These are phyloP conservation scores for Testicularia cyperi DNA, from an alignment of 1,284 basidiomycete species.

Conservation along the genomic window DNA sequence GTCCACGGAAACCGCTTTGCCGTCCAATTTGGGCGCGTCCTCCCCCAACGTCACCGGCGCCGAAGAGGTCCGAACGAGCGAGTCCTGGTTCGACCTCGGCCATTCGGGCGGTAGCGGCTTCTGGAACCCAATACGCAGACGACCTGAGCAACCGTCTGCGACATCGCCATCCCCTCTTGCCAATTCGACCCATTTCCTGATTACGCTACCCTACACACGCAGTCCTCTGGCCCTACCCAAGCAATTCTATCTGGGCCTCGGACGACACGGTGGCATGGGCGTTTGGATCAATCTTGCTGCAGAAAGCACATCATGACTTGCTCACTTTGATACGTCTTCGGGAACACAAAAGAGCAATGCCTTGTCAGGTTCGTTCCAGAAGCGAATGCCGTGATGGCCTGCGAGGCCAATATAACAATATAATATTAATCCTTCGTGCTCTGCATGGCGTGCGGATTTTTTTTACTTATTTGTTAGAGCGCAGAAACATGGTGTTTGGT, in stretches of 20 bases:
- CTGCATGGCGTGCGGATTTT: too few species aligned
- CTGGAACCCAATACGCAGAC: constrained; percentile 12
- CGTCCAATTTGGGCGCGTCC: neutral
- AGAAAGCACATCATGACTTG: neutral
- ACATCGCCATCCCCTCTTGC: neutral
- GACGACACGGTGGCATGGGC: constrained; percentile 24
- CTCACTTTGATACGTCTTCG: too few species aligned
- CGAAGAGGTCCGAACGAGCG: constrained; percentile 8
- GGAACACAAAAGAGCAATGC: neutral
- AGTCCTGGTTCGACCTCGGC: constrained; percentile 25
- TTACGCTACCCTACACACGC: constrained; percentile 10
- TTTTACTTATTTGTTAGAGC: too few species aligned
- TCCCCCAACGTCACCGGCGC: neutral
- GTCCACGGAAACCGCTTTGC: too few species aligned
- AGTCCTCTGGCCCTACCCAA: constrained; percentile 15
- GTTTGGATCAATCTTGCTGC: constrained; percentile 26
- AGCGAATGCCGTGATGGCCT: too few species aligned
- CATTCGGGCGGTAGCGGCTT: constrained; percentile 29
- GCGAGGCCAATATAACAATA: too few species aligned
- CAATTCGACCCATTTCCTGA: neutral
- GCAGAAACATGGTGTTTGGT: too few species aligned
- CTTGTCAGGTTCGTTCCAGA: too few species aligned
- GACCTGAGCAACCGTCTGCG: too few species aligned
- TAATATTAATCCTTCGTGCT: too few species aligned
- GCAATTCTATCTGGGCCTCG: constrained; percentile 22